phyloP scores from a whole-genome alignment of 306 rosid species.

The Chamaecrista fasciculata region DNA sequence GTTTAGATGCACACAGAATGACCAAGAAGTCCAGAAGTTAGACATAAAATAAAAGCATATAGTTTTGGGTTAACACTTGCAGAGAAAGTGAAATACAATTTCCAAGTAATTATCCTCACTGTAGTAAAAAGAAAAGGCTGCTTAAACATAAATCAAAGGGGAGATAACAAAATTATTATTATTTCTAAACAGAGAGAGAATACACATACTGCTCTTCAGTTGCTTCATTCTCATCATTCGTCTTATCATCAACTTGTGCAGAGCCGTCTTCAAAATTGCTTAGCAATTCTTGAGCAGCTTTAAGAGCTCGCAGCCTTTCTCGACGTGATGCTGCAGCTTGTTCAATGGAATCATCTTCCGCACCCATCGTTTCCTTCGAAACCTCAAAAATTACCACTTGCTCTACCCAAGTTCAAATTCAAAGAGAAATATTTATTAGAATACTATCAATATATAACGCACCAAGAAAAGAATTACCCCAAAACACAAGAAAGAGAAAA shows the following conservation, averaged over 20 bases:
- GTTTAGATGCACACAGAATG: background rate
- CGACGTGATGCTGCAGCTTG: slow-evolving; percentile 69
- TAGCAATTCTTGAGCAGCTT: slow-evolving; percentile 68
- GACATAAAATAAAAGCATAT: background rate
- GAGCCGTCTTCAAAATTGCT: slow-evolving; percentile 54
- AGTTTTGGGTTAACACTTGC: too few relatives aligned
- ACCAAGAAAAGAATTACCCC: background rate
- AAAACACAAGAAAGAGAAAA: background rate
- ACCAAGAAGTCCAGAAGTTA: background rate
- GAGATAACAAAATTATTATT: background rate
- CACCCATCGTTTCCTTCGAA: slow-evolving; percentile 40
- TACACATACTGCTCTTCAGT: slow-evolving; percentile 14
- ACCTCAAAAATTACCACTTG: background rate
- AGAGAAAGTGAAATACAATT: too few relatives aligned
- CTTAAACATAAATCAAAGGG: background rate
- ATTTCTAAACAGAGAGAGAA: background rate
- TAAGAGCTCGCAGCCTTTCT: slow-evolving; percentile 75
- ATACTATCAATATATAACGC: background rate
- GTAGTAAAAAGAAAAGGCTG: background rate
- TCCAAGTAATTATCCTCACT: background rate
- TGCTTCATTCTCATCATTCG: slow-evolving; percentile 26
- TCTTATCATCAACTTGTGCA: slow-evolving; percentile 30
- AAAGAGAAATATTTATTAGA: background rate
- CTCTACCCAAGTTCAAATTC: background rate
- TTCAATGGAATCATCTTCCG: slow-evolving; percentile 65